Evolutionary conservation across 192 early-diverging fungal genomes (phyloP), one percentile per base, ranked within the genome.

Genomic region (Coemansia sp.): DNA sequence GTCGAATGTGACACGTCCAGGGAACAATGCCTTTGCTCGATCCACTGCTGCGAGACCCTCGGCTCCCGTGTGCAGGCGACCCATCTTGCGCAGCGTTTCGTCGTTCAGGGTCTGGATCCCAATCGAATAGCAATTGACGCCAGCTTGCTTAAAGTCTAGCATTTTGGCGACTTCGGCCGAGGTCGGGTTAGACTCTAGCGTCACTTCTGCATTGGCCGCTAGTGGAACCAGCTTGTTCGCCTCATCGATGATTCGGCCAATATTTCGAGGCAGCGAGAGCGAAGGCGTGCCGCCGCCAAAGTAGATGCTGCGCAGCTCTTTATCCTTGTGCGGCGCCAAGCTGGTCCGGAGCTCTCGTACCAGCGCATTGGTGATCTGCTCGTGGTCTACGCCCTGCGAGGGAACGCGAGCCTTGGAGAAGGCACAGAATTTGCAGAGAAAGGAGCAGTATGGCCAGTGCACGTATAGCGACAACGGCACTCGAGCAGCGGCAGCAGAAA

Each of bases 261-360:
- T 56, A 39, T 68, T 14, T 14, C 22, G 41, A 1, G 77, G 77
- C n/a, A 46, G 64, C n/a, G 83, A 73, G n/a, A 87, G 69, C 49
- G 74, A 76, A 12, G 86, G 86, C 29, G 86, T 86, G 39, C 86
- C 86, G 29, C 86, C 86, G 64, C 86, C 86, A 81, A 88, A 86
- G 62, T 86, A 84, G 24, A 82, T 69, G 58, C 70, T 77, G 22
- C 35, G 62, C 3, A 84, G 57, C 29, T 24, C 25, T n/a, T 65
- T 72, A 43, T 60, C 53, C 20, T 14, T 59, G 53, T 77, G 63
- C 27, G 66, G 51, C 1, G 62, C 49, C 41, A 80, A 57, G n/a
- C 41, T 40, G 14, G 71, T 72, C 12, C 31, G 31, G 6, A 79
- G 70, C 60, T 76, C 76, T 12, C 64, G 17, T 10, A 77, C 24